Conservation (phyloP, 192 early-diverging fungal species). For the Linnemannia hyalina region DNA sequence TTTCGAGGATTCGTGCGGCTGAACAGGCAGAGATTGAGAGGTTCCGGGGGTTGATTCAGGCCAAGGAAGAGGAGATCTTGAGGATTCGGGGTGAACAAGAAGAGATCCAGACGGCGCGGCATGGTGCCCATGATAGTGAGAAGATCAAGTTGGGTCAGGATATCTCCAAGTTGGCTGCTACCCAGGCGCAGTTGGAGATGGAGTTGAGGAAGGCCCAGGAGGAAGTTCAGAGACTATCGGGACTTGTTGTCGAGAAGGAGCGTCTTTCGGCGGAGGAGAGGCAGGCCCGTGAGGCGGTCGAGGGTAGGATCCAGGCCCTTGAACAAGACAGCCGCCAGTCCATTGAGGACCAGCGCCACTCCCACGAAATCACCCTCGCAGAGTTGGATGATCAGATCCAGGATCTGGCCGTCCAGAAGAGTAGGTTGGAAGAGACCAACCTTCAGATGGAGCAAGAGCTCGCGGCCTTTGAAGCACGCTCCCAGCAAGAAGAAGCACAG, state of each 20-base stretch:
- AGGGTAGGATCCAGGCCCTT: constrained; percentile 9
- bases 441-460: constrained; percentile 14
- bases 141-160: not conserved
- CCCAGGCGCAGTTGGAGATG: not conserved
- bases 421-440: not conserved
- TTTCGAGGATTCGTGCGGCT: not conserved
- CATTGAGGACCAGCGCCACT: not conserved
- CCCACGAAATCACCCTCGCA: not conserved
- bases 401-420: not conserved
- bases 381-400: constrained; percentile 24
- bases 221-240: constrained; percentile 1
- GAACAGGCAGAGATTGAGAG: not conserved
- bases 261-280: not conserved
- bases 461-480: constrained; percentile 10
- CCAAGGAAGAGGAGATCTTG: not conserved
- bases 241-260: not conserved
- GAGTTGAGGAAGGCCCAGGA: constrained; percentile 7
- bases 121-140: not conserved
- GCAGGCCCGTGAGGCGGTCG: constrained; percentile 15
- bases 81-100: not conserved
- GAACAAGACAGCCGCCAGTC: not conserved
- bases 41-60: not conserved
- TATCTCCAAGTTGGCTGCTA: not conserved
- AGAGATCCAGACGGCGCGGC: not conserved
- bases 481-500: constrained; percentile 39